A percentile compares a stretch with the other conserved stretches of the same genome.
phyloP scores from a whole-genome alignment of 371 early-diverging fungal genomes.

The Fennellomyces sp. region DNA sequence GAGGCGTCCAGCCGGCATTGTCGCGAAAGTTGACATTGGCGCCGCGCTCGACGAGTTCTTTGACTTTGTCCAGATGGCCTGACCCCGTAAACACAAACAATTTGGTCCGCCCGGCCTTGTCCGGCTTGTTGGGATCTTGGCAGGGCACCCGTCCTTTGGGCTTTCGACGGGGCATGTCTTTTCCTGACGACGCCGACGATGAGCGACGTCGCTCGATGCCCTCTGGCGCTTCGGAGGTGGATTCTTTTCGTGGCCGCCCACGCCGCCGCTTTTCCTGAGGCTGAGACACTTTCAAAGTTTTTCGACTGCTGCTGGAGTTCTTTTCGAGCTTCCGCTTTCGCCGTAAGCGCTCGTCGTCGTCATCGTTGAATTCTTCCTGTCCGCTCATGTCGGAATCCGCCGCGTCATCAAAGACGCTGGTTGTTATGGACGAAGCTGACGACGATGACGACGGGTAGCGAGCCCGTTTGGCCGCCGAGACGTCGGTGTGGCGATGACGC shows the following conservation, averaged over 20 bases:
- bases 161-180: background rate
- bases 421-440: constrained; percentile 10
- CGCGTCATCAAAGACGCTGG: constrained; percentile 8
- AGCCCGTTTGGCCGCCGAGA: constrained; percentile 5
- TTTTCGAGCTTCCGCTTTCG: constrained; percentile 8
- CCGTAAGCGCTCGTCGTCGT: background rate
- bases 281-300: background rate
- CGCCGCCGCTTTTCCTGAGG: constrained; percentile 10
- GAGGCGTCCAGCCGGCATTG: constrained; percentile 69
- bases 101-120: constrained; percentile 63
- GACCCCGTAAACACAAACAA: constrained; percentile 56
- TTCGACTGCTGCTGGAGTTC: background rate
- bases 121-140: constrained; percentile 53
- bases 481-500: constrained; percentile 11
- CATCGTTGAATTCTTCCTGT: constrained; percentile 5
- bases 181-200: background rate
- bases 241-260: constrained; percentile 17
- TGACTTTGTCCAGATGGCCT: constrained; percentile 49
- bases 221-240: background rate
- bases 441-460: constrained; percentile 15
- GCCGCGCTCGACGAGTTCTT: constrained; percentile 46
- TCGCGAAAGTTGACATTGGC: constrained; percentile 64
- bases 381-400: constrained; percentile 11
- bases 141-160: constrained; percentile 25
- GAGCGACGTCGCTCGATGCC: background rate